These are phyloP conservation scores for Amylocystis lapponica DNA, from an alignment of 768 basidiomycete species.

Conservation along the genomic window DNA sequence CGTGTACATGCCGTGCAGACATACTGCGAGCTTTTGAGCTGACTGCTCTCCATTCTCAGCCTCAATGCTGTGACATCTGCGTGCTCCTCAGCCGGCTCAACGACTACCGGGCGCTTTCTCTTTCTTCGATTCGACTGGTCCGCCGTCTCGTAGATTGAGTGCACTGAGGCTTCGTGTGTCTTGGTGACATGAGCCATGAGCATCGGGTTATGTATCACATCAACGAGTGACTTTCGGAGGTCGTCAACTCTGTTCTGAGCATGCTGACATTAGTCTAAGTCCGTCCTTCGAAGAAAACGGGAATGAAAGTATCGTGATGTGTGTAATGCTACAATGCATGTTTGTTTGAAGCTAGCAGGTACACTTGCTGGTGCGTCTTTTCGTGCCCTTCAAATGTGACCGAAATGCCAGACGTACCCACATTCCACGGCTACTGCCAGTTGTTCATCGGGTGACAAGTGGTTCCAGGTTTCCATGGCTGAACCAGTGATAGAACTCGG, in stretches of 20 bases:
- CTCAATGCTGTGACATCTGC: conserved; percentile 46
- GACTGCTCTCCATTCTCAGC: conserved; percentile 42
- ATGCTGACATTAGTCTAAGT: not conserved
- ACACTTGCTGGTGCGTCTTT: too few relatives aligned
- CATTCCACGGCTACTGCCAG: conserved; percentile 27
- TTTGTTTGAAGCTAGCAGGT: too few relatives aligned
- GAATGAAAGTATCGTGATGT: too few relatives aligned
- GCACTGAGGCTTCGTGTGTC: conserved; percentile 45
- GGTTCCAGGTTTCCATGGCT: conserved; percentile 3
- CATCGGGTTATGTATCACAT: conserved; percentile 48
- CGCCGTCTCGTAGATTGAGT: conserved; percentile 28
- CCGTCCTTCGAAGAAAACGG: too few relatives aligned
- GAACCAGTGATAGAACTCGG: conserved; percentile 1
- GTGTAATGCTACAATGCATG: too few relatives aligned
- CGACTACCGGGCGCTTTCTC: conserved; percentile 28
- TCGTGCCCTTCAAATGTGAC: too few relatives aligned
- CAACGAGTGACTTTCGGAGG: conserved; percentile 37
- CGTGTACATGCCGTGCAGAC: not conserved
- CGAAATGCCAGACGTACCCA: conserved; percentile 23
- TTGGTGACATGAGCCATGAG: conserved; percentile 52
- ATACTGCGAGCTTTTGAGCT: conserved; percentile 60
- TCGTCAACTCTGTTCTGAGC: conserved; percentile 44
- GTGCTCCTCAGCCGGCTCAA: conserved; percentile 33
- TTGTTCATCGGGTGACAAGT: conserved; percentile 9
- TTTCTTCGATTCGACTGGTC: conserved; percentile 33